Evolutionary conservation across 2,329 filamentous ascomycete genomes (phyloP), one percentile per base, ranked within the genome.

Genomic region (Fusarium stilboides): DNA sequence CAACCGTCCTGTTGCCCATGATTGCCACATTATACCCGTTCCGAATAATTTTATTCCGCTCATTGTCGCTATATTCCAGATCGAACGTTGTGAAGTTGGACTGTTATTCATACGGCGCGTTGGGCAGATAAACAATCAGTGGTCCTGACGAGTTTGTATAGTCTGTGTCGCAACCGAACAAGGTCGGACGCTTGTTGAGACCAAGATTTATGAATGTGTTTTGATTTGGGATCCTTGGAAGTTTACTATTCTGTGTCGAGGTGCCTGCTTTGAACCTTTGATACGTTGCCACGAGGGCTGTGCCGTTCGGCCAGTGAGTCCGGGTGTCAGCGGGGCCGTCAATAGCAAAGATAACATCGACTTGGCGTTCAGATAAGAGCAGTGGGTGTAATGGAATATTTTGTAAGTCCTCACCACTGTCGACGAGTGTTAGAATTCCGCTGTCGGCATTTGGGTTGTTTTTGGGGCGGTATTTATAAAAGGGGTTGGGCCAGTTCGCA

Each of bases 311-410:
- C 91, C 92, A 96, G 78, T 82, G 85, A 49, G 84, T 84, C 2
- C 77, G 79, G 0, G 89, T 93, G 76, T 96, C 93, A 3, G 92
- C 92, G 2, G 91, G 94, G 6, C 89, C 89, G 77, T 96, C 93
- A 43, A 94, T 82, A 3, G 93, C 92, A 75, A 95, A 94, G 75
- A 96, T 91, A 34, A 94, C 91, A 75, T 96, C 93, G 37, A 96
- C 88, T 17, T 85, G 75, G 42, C 93, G 90, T n/a, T 82, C 75
- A 0, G 91, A 91, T 73, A 94, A 91, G 67, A 94, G 92, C 8
- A 95, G 85, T 1, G 93, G 93, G 75, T 94, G 88, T 0, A 95
- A 80, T 2, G 93, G 93, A 42, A 96, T 89, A 76, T 96, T 96
- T 74, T 97, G 91, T 2, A 88, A 76, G 77, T 95, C 92, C 73